phyloP scores from a whole-genome alignment of 176 grass and related monocot species.

The Luzula sylvatica region DNA sequence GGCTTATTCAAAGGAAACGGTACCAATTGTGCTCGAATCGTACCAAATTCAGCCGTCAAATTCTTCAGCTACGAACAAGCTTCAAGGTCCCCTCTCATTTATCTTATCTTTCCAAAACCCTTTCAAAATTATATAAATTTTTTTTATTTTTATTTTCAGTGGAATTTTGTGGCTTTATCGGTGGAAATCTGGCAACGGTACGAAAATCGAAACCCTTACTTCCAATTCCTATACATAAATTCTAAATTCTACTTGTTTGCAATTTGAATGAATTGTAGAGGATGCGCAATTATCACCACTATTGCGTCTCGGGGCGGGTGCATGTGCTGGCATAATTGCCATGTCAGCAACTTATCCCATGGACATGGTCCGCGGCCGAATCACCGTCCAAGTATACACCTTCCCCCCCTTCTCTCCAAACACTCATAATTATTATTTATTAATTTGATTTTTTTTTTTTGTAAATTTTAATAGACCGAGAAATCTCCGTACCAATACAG shows the following conservation, averaged over 20 bases:
- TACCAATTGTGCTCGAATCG: constrained; percentile 90
- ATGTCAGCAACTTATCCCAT: constrained; percentile 99
- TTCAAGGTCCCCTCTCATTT: constrained; percentile 65
- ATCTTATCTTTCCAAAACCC: too few species aligned
- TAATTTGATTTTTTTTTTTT: constrained; percentile 1
- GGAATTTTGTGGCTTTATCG: constrained; percentile 90
- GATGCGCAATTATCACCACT: constrained; percentile 77
- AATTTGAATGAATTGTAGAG: constrained; percentile 34
- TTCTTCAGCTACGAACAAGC: constrained; percentile 98
- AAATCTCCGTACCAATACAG: constrained; percentile 94
- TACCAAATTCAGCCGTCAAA: constrained; percentile 98
- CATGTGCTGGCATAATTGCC: constrained; percentile 96
- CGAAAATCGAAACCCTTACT: too few species aligned
- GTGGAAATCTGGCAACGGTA: constrained; percentile 69
- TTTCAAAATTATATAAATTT: background rate
- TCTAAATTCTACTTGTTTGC: background rate
- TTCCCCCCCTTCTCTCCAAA: background rate
- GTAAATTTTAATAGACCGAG: constrained; percentile 42
- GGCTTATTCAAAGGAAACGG: constrained; percentile 98
- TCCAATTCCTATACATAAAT: too few species aligned
- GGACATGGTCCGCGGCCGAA: constrained; percentile 99
- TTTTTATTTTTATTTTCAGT: constrained; percentile 34
- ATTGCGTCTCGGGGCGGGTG: constrained; percentile 93
- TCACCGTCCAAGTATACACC: constrained; percentile 74
- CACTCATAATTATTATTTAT: too few species aligned